Percentiles rank a stretch among this genome's conserved stretches.
Conservation (phyloP, 495 filamentous ascomycete genomes). For the Aspergillus indologenus region DNA sequence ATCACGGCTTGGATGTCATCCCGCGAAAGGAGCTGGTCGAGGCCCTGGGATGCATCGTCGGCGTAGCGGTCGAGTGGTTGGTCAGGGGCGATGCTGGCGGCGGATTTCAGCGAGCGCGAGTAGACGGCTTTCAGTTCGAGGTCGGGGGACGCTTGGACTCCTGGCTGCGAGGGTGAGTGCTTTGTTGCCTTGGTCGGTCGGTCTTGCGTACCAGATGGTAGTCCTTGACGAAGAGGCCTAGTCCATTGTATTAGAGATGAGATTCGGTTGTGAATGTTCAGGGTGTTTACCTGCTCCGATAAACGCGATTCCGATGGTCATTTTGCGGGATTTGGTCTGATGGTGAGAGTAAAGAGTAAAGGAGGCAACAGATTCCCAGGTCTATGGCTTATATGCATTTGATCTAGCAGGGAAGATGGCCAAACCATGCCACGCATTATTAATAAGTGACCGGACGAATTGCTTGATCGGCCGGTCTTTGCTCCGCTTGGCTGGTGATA, state of each 20-base stretch:
- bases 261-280: not conserved
- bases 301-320: conserved; percentile 4
- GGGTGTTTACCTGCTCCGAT: conserved; percentile 4
- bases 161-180: conserved; percentile 26
- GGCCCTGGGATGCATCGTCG: conserved; percentile 50
- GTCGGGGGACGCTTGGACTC: conserved; percentile 35
- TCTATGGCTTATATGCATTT: not conserved
- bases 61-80: conserved; percentile 44
- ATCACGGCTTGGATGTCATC: conserved; percentile 60
- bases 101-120: conserved; percentile 43
- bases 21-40: conserved; percentile 55
- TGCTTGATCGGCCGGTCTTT: not conserved
- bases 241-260: not conserved
- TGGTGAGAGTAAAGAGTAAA: not conserved
- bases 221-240: conserved; percentile 5
- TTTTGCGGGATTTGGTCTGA: not conserved
- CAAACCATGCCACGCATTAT: not conserved
- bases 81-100: conserved; percentile 25
- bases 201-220: not conserved
- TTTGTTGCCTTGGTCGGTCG: not conserved
- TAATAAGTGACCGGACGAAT: not conserved
- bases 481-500: not conserved
- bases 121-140: conserved; percentile 49
- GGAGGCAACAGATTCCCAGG: too few relatives aligned
- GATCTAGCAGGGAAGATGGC: not conserved